Percentiles rank a stretch among this genome's conserved stretches.
Conservation (phyloP, 257 asterid species). For the Solanum commersonii region DNA sequence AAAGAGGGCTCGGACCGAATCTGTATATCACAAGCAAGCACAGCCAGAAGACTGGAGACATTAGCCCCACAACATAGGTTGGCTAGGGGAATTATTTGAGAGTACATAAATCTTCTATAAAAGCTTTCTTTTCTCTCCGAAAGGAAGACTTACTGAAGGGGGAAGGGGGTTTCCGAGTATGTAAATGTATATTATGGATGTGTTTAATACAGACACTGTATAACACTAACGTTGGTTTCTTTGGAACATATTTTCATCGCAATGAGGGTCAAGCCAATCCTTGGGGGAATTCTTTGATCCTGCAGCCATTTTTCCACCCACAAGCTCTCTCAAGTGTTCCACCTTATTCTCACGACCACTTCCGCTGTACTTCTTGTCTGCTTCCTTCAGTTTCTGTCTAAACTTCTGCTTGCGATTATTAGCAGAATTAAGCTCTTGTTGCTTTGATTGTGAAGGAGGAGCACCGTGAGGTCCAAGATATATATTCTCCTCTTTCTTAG, state of each 20-base stretch:
- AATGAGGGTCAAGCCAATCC: conserved; percentile 96
- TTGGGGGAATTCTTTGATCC: conserved; percentile 42
- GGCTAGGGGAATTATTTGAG: not conserved
- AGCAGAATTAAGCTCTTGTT: conserved; percentile 41
- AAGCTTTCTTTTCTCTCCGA: not conserved
- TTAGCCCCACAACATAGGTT: not conserved
- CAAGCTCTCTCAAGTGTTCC: conserved; percentile 71
- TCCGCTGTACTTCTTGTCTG: conserved; percentile 47
- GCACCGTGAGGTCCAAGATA: conserved; percentile 97
- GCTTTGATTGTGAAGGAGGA: conserved; percentile 74
- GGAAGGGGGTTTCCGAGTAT: not conserved
- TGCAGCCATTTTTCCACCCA: conserved; percentile 46
- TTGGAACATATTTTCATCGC: conserved; percentile 79
- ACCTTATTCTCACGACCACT: conserved; percentile 75
- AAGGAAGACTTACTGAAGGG: not conserved
- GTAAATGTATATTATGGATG: not conserved
- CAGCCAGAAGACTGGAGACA: not conserved
- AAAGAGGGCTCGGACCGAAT: not conserved
- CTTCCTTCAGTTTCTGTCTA: conserved; percentile 78
- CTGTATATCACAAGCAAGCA: not conserved
- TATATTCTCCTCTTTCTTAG: conserved; percentile 52
- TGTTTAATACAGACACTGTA: not conserved
- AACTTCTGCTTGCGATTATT: conserved; percentile 60
- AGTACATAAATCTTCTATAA: not conserved
- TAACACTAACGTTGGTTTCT: conserved; percentile 17